These are phyloP conservation scores for Globisporangium paddicum DNA, from an alignment of 352 stramenopile genomes.

Conservation along the genomic window DNA sequence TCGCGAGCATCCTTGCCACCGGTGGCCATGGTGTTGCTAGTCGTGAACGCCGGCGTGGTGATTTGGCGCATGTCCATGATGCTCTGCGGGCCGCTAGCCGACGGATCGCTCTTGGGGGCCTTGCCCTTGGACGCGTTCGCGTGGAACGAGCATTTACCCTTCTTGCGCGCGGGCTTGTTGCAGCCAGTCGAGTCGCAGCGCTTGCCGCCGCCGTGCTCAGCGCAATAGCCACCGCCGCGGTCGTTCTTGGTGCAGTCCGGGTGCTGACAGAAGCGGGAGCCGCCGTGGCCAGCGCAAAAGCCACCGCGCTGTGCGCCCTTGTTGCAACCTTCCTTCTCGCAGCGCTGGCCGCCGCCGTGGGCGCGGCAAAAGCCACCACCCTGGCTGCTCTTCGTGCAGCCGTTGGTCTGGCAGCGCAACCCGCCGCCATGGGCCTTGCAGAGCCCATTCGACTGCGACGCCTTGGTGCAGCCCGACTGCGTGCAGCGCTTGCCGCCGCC, in stretches of 20 bases:
- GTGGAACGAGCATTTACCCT: conserved; percentile 87
- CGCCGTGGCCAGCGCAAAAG: conserved; percentile 81
- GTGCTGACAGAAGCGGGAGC: conserved; percentile 74
- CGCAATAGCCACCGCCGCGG: conserved; percentile 80
- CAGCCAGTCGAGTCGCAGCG: conserved; percentile 71
- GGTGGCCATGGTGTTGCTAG: conserved; percentile 19
- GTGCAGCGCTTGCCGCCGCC: conserved; percentile 81
- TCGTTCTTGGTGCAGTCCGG: conserved; percentile 88
- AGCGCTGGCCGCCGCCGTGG: conserved; percentile 80
- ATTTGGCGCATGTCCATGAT: conserved; percentile 87
- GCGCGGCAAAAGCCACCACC: conserved; percentile 82
- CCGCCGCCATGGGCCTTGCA: conserved; percentile 85
- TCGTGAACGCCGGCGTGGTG: conserved; percentile 44
- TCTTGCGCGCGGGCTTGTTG: conserved; percentile 80
- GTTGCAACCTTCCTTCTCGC: conserved; percentile 79
- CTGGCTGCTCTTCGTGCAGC: conserved; percentile 81
- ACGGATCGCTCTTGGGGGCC: conserved; percentile 37
- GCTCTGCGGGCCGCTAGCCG: conserved; percentile 30
- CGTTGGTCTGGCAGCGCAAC: conserved; percentile 60
- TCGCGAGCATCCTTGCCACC: conserved; percentile 42
- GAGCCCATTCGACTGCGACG: conserved; percentile 76
- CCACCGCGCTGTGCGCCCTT: conserved; percentile 77
- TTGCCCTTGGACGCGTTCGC: conserved; percentile 74
- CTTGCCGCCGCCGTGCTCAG: conserved; percentile 81
- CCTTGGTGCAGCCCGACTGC: conserved; percentile 74